Conservation (phyloP, 495 filamentous ascomycete genomes). For the Podospora sp. region DNA sequence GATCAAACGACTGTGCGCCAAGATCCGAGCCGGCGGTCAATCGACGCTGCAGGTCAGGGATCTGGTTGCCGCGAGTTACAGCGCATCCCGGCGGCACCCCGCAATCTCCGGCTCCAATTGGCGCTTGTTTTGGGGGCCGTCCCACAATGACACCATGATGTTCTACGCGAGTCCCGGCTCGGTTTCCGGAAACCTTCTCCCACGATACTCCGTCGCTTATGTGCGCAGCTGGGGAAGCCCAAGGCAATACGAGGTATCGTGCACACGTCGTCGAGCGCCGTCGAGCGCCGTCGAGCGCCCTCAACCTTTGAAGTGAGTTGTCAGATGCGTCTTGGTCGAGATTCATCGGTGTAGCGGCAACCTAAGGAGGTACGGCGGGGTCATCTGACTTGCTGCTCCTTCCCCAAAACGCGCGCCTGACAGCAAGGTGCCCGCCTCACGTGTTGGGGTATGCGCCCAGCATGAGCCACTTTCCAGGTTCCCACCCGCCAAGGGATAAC, state of each 20-base stretch:
- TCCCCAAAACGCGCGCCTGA: not conserved
- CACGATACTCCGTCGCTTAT: not conserved
- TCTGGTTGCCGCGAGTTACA: not conserved
- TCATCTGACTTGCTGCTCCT: not conserved
- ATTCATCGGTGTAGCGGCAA: not conserved
- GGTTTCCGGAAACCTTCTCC: not conserved
- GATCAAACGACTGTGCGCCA: conserved; percentile 1
- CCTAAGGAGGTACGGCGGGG: not conserved
- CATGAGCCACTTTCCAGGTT: conserved; percentile 7
- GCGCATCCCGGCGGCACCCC: not conserved
- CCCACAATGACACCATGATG: conserved; percentile 7
- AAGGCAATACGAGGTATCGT: not conserved
- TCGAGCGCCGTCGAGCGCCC: not conserved
- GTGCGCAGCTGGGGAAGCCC: not conserved
- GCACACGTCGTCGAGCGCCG: not conserved
- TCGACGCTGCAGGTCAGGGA: conserved; percentile 1
- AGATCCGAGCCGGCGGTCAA: not conserved
- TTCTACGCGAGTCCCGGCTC: not conserved
- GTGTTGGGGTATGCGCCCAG: not conserved
- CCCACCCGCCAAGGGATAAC: conserved; percentile 6
- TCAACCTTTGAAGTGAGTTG: not conserved
- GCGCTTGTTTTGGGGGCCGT: not conserved
- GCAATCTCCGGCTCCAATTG: not conserved
- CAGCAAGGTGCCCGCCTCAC: not conserved
- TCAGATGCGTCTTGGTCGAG: not conserved